Conservation (phyloP, 352 stramenopile genomes). For the Phytophthora hybrid region DNA sequence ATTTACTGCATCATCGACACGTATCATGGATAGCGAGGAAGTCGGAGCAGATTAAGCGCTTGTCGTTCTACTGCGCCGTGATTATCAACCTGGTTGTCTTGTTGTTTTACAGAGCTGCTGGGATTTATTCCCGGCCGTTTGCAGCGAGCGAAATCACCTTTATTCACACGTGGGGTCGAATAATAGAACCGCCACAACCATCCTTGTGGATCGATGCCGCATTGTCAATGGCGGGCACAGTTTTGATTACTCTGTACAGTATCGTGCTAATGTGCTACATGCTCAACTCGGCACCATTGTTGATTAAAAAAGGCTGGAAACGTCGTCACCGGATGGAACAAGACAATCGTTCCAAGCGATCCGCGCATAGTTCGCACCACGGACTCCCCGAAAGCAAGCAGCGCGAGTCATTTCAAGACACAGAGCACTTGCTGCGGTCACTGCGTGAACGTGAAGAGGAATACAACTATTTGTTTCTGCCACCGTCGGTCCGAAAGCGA, state of each 20-base stretch:
- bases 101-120: conserved; percentile 66
- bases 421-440: conserved; percentile 64
- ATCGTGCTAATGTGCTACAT: conserved; percentile 67
- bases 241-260: conserved; percentile 62
- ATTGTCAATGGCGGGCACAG: conserved; percentile 52
- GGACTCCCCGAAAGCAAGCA: conserved; percentile 40
- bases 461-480: conserved; percentile 71
- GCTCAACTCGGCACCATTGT: conserved; percentile 68
- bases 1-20: conserved; percentile 44
- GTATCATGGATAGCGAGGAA: conserved; percentile 50
- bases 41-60: conserved; percentile 56
- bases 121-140: conserved; percentile 63
- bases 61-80: conserved; percentile 61
- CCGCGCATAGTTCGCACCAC: conserved; percentile 41
- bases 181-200: conserved; percentile 25
- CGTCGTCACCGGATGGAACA: conserved; percentile 54
- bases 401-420: conserved; percentile 70
- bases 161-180: conserved; percentile 27
- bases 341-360: conserved; percentile 53
- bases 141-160: conserved; percentile 50
- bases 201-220: conserved; percentile 49
- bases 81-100: conserved; percentile 69
- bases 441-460: conserved; percentile 68
- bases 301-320: conserved; percentile 81
- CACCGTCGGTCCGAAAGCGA: conserved; percentile 30